Evolutionary conservation across 345 rosid genomes (phyloP).

Genomic region (Brassica napus): Da-Ae NC_063447.1:18632501-18633000

Average conservation of each 20-base stretch:
- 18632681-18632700: slow-evolving; percentile 25
- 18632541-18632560: slow-evolving; percentile 75
- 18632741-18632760: slow-evolving; percentile 69
- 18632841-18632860: slow-evolving; percentile 58
- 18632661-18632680: slow-evolving; percentile 16
- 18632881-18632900: slow-evolving; percentile 8
- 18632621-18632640: slow-evolving; percentile 64
- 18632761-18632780: slow-evolving; percentile 78
- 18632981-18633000: slow-evolving; percentile 82
- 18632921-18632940: slow-evolving; percentile 9
- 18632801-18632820: slow-evolving; percentile 48
- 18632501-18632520: slow-evolving; percentile 82
- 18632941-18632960: slow-evolving; percentile 60
- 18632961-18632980: slow-evolving; percentile 61
- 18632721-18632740: slow-evolving; percentile 65
- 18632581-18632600: slow-evolving; percentile 46
- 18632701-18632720: slow-evolving; percentile 89
- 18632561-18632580: slow-evolving; percentile 66
- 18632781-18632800: slow-evolving; percentile 55
- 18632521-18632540: slow-evolving; percentile 97
- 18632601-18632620: slow-evolving; percentile 78
- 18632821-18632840: slow-evolving; percentile 46
- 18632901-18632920: neutral
- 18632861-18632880: slow-evolving; percentile 64
- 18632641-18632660: neutral